These are phyloP conservation scores for Turnera subulata DNA, from an alignment of 345 rosid species.

Conservation along the genomic window DNA sequence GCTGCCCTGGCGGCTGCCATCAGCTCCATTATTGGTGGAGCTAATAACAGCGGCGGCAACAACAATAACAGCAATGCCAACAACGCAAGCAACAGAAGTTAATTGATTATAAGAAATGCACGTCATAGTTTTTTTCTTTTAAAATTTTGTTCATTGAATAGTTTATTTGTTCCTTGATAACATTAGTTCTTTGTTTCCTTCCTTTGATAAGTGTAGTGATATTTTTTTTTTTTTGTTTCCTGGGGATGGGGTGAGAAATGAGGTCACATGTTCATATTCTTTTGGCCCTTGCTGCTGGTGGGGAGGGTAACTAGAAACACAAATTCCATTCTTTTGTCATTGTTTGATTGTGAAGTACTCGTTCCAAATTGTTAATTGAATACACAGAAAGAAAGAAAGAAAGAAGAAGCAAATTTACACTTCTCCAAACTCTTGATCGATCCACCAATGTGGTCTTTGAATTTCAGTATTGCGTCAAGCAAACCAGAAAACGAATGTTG, in stretches of 20 bases:
- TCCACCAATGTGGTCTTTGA: too few species aligned
- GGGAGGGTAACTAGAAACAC: constrained; percentile 13
- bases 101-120: constrained; percentile 5
- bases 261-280: constrained; percentile 32
- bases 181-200: not conserved
- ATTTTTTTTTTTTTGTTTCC: constrained; percentile 17
- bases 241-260: constrained; percentile 22
- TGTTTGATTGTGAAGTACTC: constrained; percentile 13
- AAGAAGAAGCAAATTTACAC: too few species aligned
- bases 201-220: too few species aligned
- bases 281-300: not conserved
- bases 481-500: not conserved
- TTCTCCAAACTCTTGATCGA: too few species aligned
- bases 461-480: too few species aligned
- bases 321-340: constrained; percentile 24
- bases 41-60: constrained; percentile 24
- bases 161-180: not conserved
- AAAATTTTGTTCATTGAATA: not conserved
- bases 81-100: constrained; percentile 29
- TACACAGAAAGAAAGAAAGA: not conserved
- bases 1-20: constrained; percentile 93
- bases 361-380: not conserved
- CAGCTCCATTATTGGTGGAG: constrained; percentile 67
- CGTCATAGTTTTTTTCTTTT: not conserved
- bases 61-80: constrained; percentile 17